These are phyloP conservation scores for Apiospora phragmitis DNA, from an alignment of 2,329 filamentous ascomycete species.

Conservation along the genomic window DNA sequence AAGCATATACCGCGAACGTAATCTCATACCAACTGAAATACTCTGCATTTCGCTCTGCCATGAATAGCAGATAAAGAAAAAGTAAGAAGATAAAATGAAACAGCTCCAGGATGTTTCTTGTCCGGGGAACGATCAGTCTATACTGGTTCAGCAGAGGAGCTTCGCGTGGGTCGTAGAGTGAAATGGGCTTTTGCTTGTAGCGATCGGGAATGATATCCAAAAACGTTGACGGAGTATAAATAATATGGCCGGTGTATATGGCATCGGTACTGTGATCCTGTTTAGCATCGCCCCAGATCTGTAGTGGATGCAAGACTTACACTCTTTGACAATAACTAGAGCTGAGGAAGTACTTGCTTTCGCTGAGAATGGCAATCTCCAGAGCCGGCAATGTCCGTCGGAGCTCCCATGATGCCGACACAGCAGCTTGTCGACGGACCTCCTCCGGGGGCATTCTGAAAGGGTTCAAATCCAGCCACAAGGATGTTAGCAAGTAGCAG, in stretches of 20 bases:
- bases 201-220: constrained; percentile 83
- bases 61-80: constrained; percentile 68
- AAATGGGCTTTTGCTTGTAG: constrained; percentile 82
- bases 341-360: constrained; percentile 77
- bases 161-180: constrained; percentile 74
- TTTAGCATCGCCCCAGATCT: not conserved
- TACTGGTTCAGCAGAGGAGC: constrained; percentile 82
- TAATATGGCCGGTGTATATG: constrained; percentile 77
- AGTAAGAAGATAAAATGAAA: constrained; percentile 72
- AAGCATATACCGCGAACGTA: constrained; percentile 70
- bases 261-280: constrained; percentile 58
- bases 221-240: constrained; percentile 80
- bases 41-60: constrained; percentile 65
- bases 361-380: constrained; percentile 80
- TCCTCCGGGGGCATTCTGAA: constrained; percentile 78
- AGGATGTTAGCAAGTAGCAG: constrained; percentile 76
- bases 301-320: constrained; percentile 32
- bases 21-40: constrained; percentile 60
- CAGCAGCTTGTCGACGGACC: constrained; percentile 59
- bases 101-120: constrained; percentile 73
- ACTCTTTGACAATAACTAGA: constrained; percentile 80
- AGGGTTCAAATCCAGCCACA: constrained; percentile 81
- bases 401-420: constrained; percentile 47
- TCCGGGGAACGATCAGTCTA: constrained; percentile 78
- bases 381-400: constrained; percentile 70